Evolutionary conservation across 192 early-diverging fungal species (phyloP).

Genomic region (Coemansia umbellata): DNA sequence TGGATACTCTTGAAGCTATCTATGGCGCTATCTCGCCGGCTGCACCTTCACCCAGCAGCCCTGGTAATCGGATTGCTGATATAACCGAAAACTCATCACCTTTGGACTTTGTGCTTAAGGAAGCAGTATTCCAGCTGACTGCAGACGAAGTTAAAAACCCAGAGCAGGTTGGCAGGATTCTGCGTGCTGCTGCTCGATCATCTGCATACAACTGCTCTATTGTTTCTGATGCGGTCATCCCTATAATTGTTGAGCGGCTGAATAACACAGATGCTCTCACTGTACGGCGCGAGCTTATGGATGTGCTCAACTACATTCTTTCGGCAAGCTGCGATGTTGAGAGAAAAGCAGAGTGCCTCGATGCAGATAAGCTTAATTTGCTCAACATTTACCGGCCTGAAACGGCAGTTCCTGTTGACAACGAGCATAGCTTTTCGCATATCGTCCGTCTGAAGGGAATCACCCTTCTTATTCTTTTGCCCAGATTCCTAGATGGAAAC

Average conservation of each 20-base stretch:
- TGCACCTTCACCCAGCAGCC: constrained; percentile 3
- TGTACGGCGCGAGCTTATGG: constrained; percentile 55
- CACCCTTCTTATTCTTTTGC: constrained; percentile 57
- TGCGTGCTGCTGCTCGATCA: constrained; percentile 56
- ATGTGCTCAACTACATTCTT: constrained; percentile 69
- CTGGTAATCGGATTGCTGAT: constrained; percentile 3
- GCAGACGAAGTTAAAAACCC: constrained; percentile 64
- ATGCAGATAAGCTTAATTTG: constrained; percentile 71
- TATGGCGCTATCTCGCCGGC: constrained; percentile 52
- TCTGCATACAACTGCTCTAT: constrained; percentile 49
- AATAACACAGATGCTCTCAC: constrained; percentile 51
- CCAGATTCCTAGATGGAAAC: constrained; percentile 54
- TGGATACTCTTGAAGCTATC: constrained; percentile 65
- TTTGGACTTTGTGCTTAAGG: constrained; percentile 56
- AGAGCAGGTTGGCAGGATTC: constrained; percentile 61
- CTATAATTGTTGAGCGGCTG: constrained; percentile 61
- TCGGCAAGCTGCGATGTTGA: constrained; percentile 56
- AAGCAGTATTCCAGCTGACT: constrained; percentile 53
- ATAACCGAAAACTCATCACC: constrained; percentile 23
- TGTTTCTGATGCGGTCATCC: constrained; percentile 59
- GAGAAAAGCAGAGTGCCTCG: constrained; percentile 51
- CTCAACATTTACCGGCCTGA: constrained; percentile 69
- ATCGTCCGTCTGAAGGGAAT: constrained; percentile 71
- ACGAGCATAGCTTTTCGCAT: constrained; percentile 73
- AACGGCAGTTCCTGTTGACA: constrained; percentile 55